Conservation (phyloP, 352 stramenopile species). For the Blastocystis sp. region DNA sequence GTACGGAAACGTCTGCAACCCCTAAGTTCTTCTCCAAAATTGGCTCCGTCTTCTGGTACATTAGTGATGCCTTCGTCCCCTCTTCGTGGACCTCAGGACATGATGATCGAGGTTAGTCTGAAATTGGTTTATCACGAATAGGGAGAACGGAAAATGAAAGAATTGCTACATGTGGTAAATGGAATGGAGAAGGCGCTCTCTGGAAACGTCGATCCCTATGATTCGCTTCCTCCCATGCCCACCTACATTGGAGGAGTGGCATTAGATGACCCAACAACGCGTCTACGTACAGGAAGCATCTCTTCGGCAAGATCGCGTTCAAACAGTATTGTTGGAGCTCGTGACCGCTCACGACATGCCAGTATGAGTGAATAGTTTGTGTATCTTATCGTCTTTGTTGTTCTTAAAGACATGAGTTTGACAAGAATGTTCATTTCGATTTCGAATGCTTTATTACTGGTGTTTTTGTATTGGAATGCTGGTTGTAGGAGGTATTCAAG, state of each 20-base stretch:
- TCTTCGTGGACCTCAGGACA: neutral
- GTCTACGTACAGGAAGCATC: constrained; percentile 51
- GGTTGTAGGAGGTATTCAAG: too few relatives aligned
- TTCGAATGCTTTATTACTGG: too few relatives aligned
- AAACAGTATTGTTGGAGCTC: constrained; percentile 45
- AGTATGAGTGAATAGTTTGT: constrained; percentile 53
- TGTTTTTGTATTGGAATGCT: too few relatives aligned
- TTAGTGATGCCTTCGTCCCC: neutral
- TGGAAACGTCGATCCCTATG: neutral
- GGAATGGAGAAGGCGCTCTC: constrained; percentile 29
- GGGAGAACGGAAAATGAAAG: constrained; percentile 61
- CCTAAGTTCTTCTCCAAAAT: neutral
- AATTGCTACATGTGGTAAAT: constrained; percentile 13
- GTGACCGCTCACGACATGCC: constrained; percentile 29
- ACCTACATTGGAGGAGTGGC: constrained; percentile 2
- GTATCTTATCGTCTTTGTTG: neutral
- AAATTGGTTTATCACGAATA: neutral
- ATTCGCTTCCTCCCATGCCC: neutral
- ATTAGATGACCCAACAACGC: constrained; percentile 22
- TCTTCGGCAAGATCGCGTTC: constrained; percentile 44
- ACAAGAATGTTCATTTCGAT: neutral
- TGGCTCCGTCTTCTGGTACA: neutral
- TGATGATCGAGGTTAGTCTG: constrained; percentile 29
- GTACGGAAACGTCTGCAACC: constrained; percentile 40
- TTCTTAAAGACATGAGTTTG: neutral